phyloP scores from a whole-genome alignment of 371 early-diverging fungal genomes.

The Lichtheimia corymbifera region DNA sequence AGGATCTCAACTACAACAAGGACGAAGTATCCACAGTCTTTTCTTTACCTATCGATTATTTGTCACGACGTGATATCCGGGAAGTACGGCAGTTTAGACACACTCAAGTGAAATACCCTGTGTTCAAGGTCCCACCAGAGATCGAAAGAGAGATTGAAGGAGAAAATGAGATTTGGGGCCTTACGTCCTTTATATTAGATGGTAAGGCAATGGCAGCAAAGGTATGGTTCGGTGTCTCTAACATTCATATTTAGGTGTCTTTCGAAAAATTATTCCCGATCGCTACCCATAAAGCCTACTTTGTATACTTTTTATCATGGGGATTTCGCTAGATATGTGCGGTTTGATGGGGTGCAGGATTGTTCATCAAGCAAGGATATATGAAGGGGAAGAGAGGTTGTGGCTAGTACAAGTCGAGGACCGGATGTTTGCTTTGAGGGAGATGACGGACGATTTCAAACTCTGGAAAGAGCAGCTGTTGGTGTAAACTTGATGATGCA shows the following conservation, averaged over 20 bases:
- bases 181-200: slow-evolving; percentile 81
- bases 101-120: slow-evolving; percentile 60
- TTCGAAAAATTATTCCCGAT: slow-evolving; percentile 41
- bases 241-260: slow-evolving; percentile 24
- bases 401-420: too few relatives aligned
- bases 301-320: neutral
- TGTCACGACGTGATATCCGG: slow-evolving; percentile 54
- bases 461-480: too few relatives aligned
- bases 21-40: slow-evolving; percentile 78
- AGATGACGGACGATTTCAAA: too few relatives aligned
- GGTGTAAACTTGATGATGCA: too few relatives aligned
- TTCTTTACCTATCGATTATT: slow-evolving; percentile 65
- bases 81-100: slow-evolving; percentile 61
- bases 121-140: slow-evolving; percentile 57
- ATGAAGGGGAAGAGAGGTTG: too few relatives aligned
- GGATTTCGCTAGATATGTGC: too few relatives aligned
- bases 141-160: slow-evolving; percentile 25
- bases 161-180: slow-evolving; percentile 74
- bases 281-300: slow-evolving; percentile 20
- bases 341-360: too few relatives aligned
- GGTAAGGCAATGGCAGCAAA: slow-evolving; percentile 25
- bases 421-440: too few relatives aligned
- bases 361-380: too few relatives aligned
- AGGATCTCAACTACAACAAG: slow-evolving; percentile 43
- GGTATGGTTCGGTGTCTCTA: too few relatives aligned